Conservation (phyloP, 371 early-diverging fungal genomes). For the Mucor velutinosus region DNA sequence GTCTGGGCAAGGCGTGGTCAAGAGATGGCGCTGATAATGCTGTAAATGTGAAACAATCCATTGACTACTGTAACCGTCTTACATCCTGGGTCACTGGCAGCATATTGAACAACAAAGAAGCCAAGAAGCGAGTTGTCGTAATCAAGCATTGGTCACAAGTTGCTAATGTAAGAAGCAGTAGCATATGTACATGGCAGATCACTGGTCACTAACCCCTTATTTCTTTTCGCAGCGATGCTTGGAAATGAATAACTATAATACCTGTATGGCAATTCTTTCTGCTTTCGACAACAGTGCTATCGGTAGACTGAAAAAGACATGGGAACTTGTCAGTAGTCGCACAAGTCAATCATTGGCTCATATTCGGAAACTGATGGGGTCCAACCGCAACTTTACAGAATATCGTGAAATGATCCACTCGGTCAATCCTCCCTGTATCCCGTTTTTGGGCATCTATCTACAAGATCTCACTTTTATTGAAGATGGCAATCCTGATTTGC, state of each 20-base stretch:
- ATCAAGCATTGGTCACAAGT: constrained; percentile 86
- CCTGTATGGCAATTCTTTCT: constrained; percentile 87
- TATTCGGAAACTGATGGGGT: constrained; percentile 73
- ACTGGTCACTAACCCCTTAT: not conserved
- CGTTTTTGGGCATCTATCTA: constrained; percentile 87
- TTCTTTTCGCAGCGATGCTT: constrained; percentile 57
- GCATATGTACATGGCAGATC: not conserved
- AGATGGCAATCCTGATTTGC: constrained; percentile 85
- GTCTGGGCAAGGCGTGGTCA: constrained; percentile 90
- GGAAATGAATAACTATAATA: constrained; percentile 88
- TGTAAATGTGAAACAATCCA: constrained; percentile 75
- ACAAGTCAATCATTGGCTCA: constrained; percentile 53
- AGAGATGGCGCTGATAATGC: constrained; percentile 66
- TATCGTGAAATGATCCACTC: constrained; percentile 88
- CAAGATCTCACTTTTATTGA: constrained; percentile 94
- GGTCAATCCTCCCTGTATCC: constrained; percentile 90
- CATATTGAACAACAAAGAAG: constrained; percentile 76
- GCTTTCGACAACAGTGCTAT: constrained; percentile 90
- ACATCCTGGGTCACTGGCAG: constrained; percentile 83
- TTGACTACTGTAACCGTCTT: constrained; percentile 65
- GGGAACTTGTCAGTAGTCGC: constrained; percentile 71
- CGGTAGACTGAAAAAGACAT: constrained; percentile 88
- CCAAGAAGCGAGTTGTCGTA: constrained; percentile 74
- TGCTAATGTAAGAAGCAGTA: constrained; percentile 65
- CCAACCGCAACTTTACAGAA: constrained; percentile 80